Evolutionary conservation across 1,284 basidiomycete genomes (phyloP).

Genomic region (Microbotryomycetes sp.): DNA sequence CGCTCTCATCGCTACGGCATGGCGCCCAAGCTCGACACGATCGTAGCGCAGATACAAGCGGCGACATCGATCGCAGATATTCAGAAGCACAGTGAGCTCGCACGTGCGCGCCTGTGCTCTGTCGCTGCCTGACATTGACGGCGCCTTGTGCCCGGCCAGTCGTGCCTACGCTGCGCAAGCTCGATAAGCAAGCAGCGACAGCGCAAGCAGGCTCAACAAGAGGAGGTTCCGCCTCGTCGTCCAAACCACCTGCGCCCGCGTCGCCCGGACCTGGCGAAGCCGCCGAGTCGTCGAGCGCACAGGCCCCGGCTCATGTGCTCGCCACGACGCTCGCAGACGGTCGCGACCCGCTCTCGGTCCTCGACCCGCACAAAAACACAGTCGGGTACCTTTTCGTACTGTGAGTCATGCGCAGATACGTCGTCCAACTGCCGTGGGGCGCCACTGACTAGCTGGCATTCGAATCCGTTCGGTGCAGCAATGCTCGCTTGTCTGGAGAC

Average conservation of each 20-base stretch:
- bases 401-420: too few species aligned
- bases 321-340: slow-evolving; percentile 2
- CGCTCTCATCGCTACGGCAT: too few species aligned
- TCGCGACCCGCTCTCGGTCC: slow-evolving; percentile 52
- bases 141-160: slow-evolving; percentile 5
- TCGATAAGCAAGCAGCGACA: slow-evolving; percentile 11
- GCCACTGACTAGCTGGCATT: too few species aligned
- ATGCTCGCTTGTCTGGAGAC: slow-evolving; percentile 47
- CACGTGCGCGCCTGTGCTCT: neutral
- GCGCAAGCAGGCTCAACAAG: too few species aligned
- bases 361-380: slow-evolving; percentile 53
- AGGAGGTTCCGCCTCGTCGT: too few species aligned
- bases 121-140: too few species aligned
- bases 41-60: neutral
- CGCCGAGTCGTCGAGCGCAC: neutral
- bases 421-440: too few species aligned
- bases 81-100: neutral
- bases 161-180: slow-evolving; percentile 15
- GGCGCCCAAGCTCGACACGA: neutral
- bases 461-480: slow-evolving; percentile 7
- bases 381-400: slow-evolving; percentile 60
- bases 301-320: slow-evolving; percentile 3
- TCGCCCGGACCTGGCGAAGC: neutral
- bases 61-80: neutral
- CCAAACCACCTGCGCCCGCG: neutral